A percentile compares a stretch with the other conserved stretches of the same genome.
Conservation (phyloP, 352 stramenopile genomes). For the Achlya hypogyna region DNA sequence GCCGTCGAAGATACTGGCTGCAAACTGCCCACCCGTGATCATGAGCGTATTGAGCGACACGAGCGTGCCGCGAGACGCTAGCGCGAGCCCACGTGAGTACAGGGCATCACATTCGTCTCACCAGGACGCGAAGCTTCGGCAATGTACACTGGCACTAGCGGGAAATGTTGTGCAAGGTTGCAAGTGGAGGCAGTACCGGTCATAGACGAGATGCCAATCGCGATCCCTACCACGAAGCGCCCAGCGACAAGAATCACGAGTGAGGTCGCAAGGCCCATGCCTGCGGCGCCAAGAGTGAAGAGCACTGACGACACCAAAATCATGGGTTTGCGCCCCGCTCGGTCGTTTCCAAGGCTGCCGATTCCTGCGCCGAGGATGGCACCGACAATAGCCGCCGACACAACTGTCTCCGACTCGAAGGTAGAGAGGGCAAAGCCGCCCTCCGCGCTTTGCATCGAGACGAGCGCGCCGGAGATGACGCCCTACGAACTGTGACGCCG, state of each 20-base stretch:
- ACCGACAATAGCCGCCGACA: constrained; percentile 16
- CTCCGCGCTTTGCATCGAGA: not conserved
- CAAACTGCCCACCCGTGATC: constrained; percentile 16
- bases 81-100: not conserved
- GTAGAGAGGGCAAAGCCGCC: not conserved
- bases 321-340: constrained; percentile 8
- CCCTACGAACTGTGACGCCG: not conserved
- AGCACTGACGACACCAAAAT: constrained; percentile 11
- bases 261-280: not conserved
- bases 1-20: constrained; percentile 10
- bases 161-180: not conserved
- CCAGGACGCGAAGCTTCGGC: constrained; percentile 10
- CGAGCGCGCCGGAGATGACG: constrained; percentile 16
- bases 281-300: constrained; percentile 6
- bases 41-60: constrained; percentile 18
- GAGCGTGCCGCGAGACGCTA: constrained; percentile 3
- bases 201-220: constrained; percentile 21
- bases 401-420: constrained; percentile 5
- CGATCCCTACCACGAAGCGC: constrained; percentile 13
- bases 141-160: constrained; percentile 18
- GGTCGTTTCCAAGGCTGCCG: constrained; percentile 3
- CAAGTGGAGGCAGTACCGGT: not conserved
- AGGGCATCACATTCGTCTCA: not conserved
- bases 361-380: constrained; percentile 12
- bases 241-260: not conserved